Conservation (phyloP, 805 yeast species). For the Maudiozyma pseudohumilis region DNA sequence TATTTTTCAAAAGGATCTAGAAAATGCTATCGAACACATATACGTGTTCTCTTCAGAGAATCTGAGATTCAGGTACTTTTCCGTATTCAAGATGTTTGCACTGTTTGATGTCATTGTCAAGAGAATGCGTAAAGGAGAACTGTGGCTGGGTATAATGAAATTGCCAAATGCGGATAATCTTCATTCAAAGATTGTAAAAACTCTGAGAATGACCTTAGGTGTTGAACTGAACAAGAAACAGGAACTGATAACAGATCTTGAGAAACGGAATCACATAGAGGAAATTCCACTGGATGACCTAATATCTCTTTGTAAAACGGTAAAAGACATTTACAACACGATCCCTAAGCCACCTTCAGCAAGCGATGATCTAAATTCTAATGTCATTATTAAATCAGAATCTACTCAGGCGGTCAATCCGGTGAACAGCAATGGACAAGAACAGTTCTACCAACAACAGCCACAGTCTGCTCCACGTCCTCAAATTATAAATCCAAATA, state of each 20-base stretch:
- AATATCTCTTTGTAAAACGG: slow-evolving; percentile 5
- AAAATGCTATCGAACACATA: slow-evolving; percentile 17
- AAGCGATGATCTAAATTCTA: background rate
- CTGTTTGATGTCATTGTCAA: slow-evolving; percentile 24
- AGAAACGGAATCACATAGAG: slow-evolving; percentile 13
- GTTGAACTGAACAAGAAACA: slow-evolving; percentile 17
- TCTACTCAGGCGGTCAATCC: background rate
- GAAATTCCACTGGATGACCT: slow-evolving; percentile 9
- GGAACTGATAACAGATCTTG: slow-evolving; percentile 13
- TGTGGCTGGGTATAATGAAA: slow-evolving; percentile 16
- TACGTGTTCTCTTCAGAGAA: slow-evolving; percentile 19
- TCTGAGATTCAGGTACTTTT: slow-evolving; percentile 24
- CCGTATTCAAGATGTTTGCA: slow-evolving; percentile 25
- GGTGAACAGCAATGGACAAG: background rate
- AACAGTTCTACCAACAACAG: no score
- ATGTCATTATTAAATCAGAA: background rate
- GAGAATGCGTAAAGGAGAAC: slow-evolving; percentile 22
- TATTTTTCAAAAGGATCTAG: slow-evolving; percentile 18
- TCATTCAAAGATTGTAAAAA: slow-evolving; percentile 17
- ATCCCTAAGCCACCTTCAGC: slow-evolving; percentile 3
- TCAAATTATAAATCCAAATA: background rate
- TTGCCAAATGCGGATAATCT: slow-evolving; percentile 13
- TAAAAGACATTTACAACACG: slow-evolving; percentile 4
- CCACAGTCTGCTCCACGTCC: no score
- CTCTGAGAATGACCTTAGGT: slow-evolving; percentile 19